phyloP scores from a whole-genome alignment of 164 flowering plant genomes.

The Macadamia integrifolia region DNA sequence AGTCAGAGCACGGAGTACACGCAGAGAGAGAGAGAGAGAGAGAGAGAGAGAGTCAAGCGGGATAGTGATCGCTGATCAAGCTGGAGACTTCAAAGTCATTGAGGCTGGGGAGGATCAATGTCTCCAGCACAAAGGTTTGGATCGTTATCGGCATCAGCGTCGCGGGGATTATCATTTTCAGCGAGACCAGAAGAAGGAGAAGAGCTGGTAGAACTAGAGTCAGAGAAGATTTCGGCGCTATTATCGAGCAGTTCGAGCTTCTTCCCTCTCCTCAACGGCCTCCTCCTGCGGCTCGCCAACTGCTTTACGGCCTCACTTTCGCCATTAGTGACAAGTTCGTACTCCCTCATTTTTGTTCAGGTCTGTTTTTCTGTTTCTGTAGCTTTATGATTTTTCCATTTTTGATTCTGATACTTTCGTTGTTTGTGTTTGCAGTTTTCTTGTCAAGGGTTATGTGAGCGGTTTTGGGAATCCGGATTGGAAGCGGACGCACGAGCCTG shows the following conservation, averaged over 20 bases:
- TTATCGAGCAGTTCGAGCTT: conserved; percentile 61
- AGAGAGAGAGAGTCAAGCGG: too few relatives aligned
- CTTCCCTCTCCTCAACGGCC: conserved; percentile 81
- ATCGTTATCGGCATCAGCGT: conserved; percentile 66
- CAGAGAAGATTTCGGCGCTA: conserved; percentile 75
- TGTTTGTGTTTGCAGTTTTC: conserved; percentile 46
- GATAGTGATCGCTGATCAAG: neutral
- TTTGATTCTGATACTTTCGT: neutral
- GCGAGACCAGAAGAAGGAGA: conserved; percentile 40
- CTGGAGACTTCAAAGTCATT: conserved; percentile 15
- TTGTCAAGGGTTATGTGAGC: conserved; percentile 70
- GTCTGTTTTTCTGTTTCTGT: neutral
- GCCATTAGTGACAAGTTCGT: conserved; percentile 77
- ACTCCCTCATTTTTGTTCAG: neutral
- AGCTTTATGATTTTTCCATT: neutral
- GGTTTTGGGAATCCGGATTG: conserved; percentile 90
- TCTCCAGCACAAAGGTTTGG: conserved; percentile 64
- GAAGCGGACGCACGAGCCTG: conserved; percentile 68
- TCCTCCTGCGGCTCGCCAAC: conserved; percentile 74
- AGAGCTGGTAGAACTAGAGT: conserved; percentile 18
- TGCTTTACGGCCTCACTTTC: conserved; percentile 65
- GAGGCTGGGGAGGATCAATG: conserved; percentile 22
- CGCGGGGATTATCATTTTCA: conserved; percentile 60
- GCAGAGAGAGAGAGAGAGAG: too few relatives aligned
- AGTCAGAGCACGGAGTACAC: too few relatives aligned